Conservation (phyloP, 768 basidiomycete species). For the Hygrophorus russula region DNA sequence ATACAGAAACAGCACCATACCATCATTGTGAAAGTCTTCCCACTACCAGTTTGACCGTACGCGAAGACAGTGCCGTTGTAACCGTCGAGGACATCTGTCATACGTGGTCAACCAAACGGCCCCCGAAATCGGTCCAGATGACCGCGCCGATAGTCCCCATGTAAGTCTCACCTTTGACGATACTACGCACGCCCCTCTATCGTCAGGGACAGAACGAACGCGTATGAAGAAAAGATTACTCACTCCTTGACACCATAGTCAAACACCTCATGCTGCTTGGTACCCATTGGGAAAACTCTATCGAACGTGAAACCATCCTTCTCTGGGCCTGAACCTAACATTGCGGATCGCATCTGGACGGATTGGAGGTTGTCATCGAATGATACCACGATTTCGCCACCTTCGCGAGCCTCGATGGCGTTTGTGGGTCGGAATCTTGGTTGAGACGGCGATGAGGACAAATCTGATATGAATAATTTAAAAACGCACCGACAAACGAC, state of each 20-base stretch:
- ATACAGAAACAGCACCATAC: constrained; percentile 24
- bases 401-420: constrained; percentile 78
- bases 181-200: constrained; percentile 31
- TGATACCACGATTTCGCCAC: constrained; percentile 80
- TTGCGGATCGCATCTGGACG: constrained; percentile 65
- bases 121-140: background rate
- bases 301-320: constrained; percentile 98
- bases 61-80: constrained; percentile 97
- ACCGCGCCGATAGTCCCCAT: background rate
- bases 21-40: constrained; percentile 99
- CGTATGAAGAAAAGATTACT: constrained; percentile 20
- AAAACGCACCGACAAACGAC: constrained; percentile 90
- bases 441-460: constrained; percentile 5
- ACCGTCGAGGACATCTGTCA: constrained; percentile 88
- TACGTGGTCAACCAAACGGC: no score
- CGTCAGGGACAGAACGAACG: background rate
- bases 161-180: constrained; percentile 64
- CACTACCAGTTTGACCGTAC: constrained; percentile 80
- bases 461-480: constrained; percentile 4
- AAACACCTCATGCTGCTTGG: constrained; percentile 89
- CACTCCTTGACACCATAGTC: constrained; percentile 98
- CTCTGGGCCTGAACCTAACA: constrained; percentile 71
- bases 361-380: constrained; percentile 84
- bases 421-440: constrained; percentile 91
- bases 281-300: constrained; percentile 87